Evolutionary conservation across 169 alveolate species (phyloP), one percentile per base, ranked within the genome.

Genomic region (Plasmodium berghei): DNA sequence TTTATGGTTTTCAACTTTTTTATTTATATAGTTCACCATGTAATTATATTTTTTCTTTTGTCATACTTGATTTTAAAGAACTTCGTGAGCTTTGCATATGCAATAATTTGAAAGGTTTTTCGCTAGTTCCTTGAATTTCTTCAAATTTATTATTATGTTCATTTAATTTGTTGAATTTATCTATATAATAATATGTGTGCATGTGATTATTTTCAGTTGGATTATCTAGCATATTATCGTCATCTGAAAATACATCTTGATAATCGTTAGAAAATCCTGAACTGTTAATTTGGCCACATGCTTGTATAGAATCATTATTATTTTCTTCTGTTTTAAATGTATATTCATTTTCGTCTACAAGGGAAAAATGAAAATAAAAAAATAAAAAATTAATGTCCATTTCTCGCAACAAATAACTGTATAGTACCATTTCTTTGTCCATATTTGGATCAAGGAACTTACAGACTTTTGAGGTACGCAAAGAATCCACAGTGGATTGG

Each of bases 11-110:
- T 34, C 42, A 34, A 34, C 5, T 34, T 28, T 1, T 28, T 28
- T 34, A 34, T 34, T 34, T 34, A 34, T 34, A 34, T 34, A 34
- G 42, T 3, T 34, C 42, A 34, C 5, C 5, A 34, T 34, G 42
- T 34, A 34, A 34, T 34, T 34, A 34, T 34, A 34, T 34, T 34
- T 34, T 34, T 34, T 34, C 42, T 34, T 34, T 34, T 34, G 8
- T 34, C 5, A 34, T 34, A 83, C 90, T 83, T 45, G 90, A 83
- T 54, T 83, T 83, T 14, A 83, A 46, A 20, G 90, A 66, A 67
- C 90, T 83, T 56, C 90, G 42, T 26, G 80, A 72, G 45, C 90
- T 83, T n/a, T 69, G 90, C 85, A 83, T 83, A 62, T 83, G 90
- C 12, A 83, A n/a, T 49, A 83, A 6, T 22, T 83, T 59, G 42